Evolutionary conservation across 2,329 filamentous ascomycete species (phyloP).

Genomic region (Orbilia blumenaviensis): DNA sequence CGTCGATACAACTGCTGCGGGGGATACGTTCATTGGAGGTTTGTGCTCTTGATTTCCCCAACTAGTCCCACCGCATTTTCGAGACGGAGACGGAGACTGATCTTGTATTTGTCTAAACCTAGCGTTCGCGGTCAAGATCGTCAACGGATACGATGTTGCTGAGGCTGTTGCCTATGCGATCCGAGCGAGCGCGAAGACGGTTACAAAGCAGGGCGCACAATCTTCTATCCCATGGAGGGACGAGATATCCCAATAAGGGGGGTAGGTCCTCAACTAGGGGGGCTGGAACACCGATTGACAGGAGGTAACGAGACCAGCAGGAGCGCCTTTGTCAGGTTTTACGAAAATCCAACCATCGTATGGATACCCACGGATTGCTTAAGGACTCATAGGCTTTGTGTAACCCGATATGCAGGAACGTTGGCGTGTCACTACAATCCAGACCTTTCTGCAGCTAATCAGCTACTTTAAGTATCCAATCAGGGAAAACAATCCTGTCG

Average conservation of each 20-base stretch:
- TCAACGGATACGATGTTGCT: slow-evolving; percentile 67
- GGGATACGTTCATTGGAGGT: slow-evolving; percentile 87
- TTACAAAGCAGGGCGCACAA: slow-evolving; percentile 72
- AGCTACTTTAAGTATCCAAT: no score
- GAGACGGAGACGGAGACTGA: not conserved
- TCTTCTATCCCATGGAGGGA: slow-evolving; percentile 73
- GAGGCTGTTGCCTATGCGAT: slow-evolving; percentile 71
- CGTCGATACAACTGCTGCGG: slow-evolving; percentile 91
- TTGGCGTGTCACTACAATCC: not conserved
- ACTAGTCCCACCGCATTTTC: not conserved
- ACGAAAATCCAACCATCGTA: no score
- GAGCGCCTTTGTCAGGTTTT: no score
- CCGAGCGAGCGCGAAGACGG: slow-evolving; percentile 71
- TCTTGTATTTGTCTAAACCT: not conserved
- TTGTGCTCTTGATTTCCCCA: not conserved
- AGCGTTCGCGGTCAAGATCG: slow-evolving; percentile 79
- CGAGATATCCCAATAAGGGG: slow-evolving; percentile 61
- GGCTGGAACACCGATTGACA: no score
- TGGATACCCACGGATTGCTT: no score
- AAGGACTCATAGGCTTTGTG: not conserved
- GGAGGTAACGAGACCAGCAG: not conserved
- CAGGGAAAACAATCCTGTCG: not conserved
- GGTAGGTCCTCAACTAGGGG: not conserved
- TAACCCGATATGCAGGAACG: slow-evolving; percentile 23
- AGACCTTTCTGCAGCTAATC: not conserved